Evolutionary conservation across 345 rosid genomes (phyloP), one percentile per base, ranked within the genome.

Genomic region (Jatropha curcas): DNA sequence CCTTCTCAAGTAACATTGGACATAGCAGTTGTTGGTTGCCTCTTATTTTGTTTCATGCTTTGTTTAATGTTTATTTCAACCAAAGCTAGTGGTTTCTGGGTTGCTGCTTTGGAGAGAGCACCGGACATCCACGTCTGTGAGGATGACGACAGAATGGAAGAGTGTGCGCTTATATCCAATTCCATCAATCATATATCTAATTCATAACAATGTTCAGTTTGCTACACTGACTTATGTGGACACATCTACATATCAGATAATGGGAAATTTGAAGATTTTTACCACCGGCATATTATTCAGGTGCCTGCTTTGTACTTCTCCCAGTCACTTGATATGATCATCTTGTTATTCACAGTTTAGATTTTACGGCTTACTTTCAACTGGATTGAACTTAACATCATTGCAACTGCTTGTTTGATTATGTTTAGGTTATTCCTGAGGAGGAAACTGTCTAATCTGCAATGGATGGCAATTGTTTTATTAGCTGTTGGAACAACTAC

Each of bases 221-320:
- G 96, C 97, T 72, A 96, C 99, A 1, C 77, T 93, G 74, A 93
- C 87, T 30, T 96, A 91, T 77, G 88, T 96, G 28, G 97, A 96
- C 77, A 87, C 97, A 3, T 93, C 99, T 50, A 96, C 97, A 1
- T 90, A 96, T 79, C 98, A 96, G 85, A 96, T 96, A 39, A 91
- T 96, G 98, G 98, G 99, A 6, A 96, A 96, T 84, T 78, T 96
- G 76, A 96, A 96, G 97, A 91, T 96, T 80, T 94, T 96, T 30
- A 88, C 98, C 50, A 93, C 99, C 45, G 98, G 88, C 46, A 79
- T 95, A 64, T 79, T 95, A 19, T 95, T 92, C 82, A 95, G 99
- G 99, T 95, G 35, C 24, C 5, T 61, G 9, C 8, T 34, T 37
- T 46, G 6, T n/a, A n/a, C 43, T 66, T 67, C n/a, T 51, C 45